Conservation (phyloP, 129 eudicot species). For the Escallonia rubra region DNA sequence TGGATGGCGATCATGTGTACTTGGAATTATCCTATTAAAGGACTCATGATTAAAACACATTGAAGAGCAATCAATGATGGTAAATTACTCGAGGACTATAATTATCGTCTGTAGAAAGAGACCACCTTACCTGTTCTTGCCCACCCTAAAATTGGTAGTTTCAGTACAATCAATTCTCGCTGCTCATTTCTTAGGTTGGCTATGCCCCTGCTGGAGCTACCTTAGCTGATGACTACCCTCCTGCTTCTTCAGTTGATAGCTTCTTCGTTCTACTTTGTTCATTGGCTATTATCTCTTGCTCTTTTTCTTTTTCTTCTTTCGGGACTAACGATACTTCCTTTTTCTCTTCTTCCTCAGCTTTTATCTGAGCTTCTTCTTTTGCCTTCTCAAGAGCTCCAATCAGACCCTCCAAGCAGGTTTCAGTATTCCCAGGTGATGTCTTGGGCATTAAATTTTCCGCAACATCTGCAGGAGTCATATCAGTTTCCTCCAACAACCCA, state of each 20-base stretch:
- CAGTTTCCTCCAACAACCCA: slow-evolving; percentile 25
- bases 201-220: neutral
- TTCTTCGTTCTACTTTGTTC: neutral
- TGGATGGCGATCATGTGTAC: neutral
- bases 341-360: slow-evolving; percentile 15
- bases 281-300: neutral
- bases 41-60: neutral
- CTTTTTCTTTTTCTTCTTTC: neutral
- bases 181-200: neutral
- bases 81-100: neutral
- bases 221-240: neutral
- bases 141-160: neutral
- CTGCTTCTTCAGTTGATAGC: neutral
- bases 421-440: slow-evolving; percentile 10
- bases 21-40: neutral
- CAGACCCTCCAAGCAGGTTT: slow-evolving; percentile 19
- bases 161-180: neutral
- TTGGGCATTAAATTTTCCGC: slow-evolving; percentile 35
- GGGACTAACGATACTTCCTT: neutral
- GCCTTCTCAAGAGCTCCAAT: slow-evolving; percentile 22
- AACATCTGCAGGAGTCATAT: slow-evolving; percentile 34
- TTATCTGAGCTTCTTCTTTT: slow-evolving; percentile 17
- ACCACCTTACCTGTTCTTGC: neutral
- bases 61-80: neutral
- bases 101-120: neutral